Conservation (phyloP, 441 rosid species). For the Populus hybrid region DNA sequence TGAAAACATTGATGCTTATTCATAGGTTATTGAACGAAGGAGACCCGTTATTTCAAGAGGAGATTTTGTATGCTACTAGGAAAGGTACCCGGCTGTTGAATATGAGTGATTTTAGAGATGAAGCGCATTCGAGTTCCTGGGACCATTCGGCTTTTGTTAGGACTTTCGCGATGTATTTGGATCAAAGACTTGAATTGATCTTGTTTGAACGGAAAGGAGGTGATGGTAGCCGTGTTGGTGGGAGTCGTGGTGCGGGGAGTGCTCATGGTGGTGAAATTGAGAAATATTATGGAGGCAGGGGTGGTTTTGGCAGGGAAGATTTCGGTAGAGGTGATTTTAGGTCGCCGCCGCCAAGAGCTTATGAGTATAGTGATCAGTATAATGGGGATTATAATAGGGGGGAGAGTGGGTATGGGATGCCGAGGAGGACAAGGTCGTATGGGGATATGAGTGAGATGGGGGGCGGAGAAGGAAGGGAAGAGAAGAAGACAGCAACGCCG, state of each 20-base stretch:
- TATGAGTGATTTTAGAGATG: slow-evolving; percentile 87
- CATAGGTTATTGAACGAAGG: slow-evolving; percentile 84
- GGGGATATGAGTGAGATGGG: slow-evolving; percentile 78
- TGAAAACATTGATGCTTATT: slow-evolving; percentile 64
- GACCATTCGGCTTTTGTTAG: slow-evolving; percentile 93
- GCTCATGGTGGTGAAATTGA: slow-evolving; percentile 44
- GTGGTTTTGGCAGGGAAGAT: slow-evolving; percentile 13
- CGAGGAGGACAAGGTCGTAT: slow-evolving; percentile 66
- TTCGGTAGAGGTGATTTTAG: slow-evolving; percentile 31
- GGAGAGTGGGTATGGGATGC: slow-evolving; percentile 41
- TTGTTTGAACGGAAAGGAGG: slow-evolving; percentile 61
- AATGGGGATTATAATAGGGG: slow-evolving; percentile 43
- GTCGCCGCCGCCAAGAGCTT: slow-evolving; percentile 63
- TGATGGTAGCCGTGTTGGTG: slow-evolving; percentile 4
- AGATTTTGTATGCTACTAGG: slow-evolving; percentile 74
- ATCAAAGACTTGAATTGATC: slow-evolving; percentile 71
- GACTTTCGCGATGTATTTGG: slow-evolving; percentile 79
- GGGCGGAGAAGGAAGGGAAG: slow-evolving; percentile 40
- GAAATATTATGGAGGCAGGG: slow-evolving; percentile 46
- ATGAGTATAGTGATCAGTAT: slow-evolving; percentile 50
- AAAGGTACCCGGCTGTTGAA: slow-evolving; percentile 78
- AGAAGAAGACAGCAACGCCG: slow-evolving; percentile 48
- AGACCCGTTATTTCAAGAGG: slow-evolving; percentile 71
- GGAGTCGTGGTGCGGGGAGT: slow-evolving; percentile 33
- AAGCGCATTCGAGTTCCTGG: slow-evolving; percentile 97